phyloP scores from a whole-genome alignment of 345 rosid species.

The Anastatica hierochuntica region DNA sequence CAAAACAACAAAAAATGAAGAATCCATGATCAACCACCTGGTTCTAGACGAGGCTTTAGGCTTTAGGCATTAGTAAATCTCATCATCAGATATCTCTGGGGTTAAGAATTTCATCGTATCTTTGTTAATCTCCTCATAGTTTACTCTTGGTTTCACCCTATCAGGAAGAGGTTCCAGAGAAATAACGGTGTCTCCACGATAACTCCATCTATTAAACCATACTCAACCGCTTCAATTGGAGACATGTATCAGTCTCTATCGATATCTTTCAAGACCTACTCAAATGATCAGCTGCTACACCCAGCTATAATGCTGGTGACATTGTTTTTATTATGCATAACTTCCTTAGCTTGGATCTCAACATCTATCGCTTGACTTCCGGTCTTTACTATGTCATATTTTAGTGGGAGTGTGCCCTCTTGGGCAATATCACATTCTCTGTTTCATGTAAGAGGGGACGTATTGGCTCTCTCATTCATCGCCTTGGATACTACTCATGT shows the following conservation, averaged over 20 bases:
- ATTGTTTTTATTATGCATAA: constrained; percentile 78
- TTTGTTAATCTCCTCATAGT: constrained; percentile 46
- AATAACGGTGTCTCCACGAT: constrained; percentile 75
- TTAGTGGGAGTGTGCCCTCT: too few species aligned
- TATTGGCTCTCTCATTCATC: too few species aligned
- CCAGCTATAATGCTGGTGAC: constrained; percentile 58
- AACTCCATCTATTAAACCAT: constrained; percentile 85
- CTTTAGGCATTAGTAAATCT: constrained; percentile 64
- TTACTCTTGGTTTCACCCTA: constrained; percentile 49
- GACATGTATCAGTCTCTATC: constrained; percentile 87
- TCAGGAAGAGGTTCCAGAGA: constrained; percentile 78
- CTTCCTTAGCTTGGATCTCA: constrained; percentile 79
- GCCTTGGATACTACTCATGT: too few species aligned
- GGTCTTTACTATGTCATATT: too few species aligned
- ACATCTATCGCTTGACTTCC: constrained; percentile 78
- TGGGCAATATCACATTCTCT: too few species aligned
- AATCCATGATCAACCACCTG: too few species aligned
- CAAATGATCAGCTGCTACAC: constrained; percentile 64
- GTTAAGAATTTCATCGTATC: constrained; percentile 79
- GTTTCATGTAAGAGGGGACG: too few species aligned
- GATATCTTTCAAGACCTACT: constrained; percentile 69
- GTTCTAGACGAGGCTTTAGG: too few species aligned
- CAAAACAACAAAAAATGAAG: too few species aligned
- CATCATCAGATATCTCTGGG: constrained; percentile 88
- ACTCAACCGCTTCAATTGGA: constrained; percentile 88